These are phyloP conservation scores for Ceratocystis eucalypticola DNA, from an alignment of 2,329 filamentous ascomycete species.

Conservation along the genomic window DNA sequence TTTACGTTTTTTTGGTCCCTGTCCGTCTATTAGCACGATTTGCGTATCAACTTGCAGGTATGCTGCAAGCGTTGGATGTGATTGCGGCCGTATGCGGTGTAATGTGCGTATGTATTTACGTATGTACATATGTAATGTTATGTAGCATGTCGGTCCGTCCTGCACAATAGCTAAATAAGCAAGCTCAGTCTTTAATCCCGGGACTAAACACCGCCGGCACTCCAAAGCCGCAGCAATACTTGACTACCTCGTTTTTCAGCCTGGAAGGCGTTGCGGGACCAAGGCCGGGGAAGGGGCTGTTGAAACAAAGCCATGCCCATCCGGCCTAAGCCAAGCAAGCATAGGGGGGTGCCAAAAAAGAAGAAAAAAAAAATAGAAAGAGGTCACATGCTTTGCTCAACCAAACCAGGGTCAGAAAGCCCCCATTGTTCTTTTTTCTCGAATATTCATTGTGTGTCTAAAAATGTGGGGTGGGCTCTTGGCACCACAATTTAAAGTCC, in stretches of 20 bases:
- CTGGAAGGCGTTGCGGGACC: neutral
- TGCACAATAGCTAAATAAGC: neutral
- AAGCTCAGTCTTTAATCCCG: neutral
- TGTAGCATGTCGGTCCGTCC: neutral
- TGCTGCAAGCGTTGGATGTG: neutral
- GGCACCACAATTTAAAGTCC: neutral
- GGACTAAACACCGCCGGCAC: neutral
- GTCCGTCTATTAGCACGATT: neutral
- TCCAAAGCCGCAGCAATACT: neutral
- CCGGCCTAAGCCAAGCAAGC: neutral
- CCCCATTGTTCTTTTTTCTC: conserved; percentile 1
- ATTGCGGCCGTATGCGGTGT: neutral
- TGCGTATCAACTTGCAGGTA: neutral
- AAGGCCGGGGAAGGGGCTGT: neutral
- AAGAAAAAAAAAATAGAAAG: too few species aligned
- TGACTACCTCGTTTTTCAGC: too few species aligned
- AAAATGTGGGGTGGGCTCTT: neutral
- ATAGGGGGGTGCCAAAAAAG: neutral
- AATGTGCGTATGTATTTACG: neutral
- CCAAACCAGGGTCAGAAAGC: neutral
- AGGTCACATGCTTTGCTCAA: neutral
- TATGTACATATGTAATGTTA: neutral
- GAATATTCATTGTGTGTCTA: neutral
- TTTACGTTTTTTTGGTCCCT: neutral
- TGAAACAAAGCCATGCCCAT: neutral